phyloP scores from a whole-genome alignment of 2,329 filamentous ascomycete species.

The Verruconis gallopava region DNA sequence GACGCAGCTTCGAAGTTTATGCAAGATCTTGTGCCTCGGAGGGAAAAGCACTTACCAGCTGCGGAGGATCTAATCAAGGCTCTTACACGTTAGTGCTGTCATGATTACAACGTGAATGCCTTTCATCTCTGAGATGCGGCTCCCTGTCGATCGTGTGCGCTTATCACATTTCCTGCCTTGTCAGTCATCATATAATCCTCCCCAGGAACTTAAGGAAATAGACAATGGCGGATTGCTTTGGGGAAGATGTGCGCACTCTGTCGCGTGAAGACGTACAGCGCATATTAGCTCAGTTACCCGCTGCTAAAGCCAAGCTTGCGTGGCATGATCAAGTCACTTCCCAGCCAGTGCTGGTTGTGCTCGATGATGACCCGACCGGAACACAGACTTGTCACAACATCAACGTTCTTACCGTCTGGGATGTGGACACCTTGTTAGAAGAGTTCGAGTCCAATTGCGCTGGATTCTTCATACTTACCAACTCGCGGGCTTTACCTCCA shows the following conservation, averaged over 20 bases:
- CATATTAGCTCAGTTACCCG: not conserved
- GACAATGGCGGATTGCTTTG: too few relatives aligned
- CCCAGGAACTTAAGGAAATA: too few relatives aligned
- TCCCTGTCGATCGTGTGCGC: too few relatives aligned
- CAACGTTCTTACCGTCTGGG: constrained; percentile 42
- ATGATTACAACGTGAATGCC: too few relatives aligned
- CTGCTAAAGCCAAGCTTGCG: not conserved
- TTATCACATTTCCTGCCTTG: too few relatives aligned
- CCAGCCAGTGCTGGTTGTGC: constrained; percentile 22
- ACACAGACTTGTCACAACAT: constrained; percentile 50
- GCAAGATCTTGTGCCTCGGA: too few relatives aligned
- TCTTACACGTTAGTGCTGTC: too few relatives aligned
- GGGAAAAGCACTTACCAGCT: too few relatives aligned
- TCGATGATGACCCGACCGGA: constrained; percentile 47
- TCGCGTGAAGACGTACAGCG: not conserved
- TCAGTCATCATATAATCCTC: too few relatives aligned
- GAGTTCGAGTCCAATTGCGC: constrained; percentile 31
- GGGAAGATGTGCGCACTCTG: not conserved
- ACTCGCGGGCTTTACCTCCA: constrained; percentile 43
- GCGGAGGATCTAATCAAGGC: too few relatives aligned
- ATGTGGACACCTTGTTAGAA: constrained; percentile 28
- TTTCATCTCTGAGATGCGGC: too few relatives aligned
- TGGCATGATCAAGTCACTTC: not conserved
- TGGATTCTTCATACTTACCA: constrained; percentile 50
- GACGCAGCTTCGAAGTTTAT: too few relatives aligned